These are phyloP conservation scores for Eimeria necatrix DNA, from an alignment of 169 alveolate genomes.

Conservation along the genomic window DNA sequence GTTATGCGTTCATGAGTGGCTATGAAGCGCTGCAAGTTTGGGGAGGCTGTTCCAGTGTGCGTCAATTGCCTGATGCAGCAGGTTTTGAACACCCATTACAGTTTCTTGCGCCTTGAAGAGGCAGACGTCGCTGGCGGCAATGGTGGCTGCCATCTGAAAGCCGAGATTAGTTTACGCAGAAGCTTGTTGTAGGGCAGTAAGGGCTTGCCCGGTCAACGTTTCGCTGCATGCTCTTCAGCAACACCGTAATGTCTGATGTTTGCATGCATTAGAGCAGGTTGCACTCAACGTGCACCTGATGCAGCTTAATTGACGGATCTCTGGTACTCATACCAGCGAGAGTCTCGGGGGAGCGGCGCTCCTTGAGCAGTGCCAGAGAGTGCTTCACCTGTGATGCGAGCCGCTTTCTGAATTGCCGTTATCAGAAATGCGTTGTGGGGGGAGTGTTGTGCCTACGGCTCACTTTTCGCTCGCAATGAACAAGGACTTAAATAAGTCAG, in stretches of 20 bases:
- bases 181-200: neutral
- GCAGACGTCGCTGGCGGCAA: neutral
- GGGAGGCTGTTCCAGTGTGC: constrained; percentile 24
- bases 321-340: constrained; percentile 21
- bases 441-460: neutral
- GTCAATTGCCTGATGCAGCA: neutral
- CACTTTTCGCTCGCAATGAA: constrained; percentile 23
- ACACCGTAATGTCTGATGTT: constrained; percentile 23
- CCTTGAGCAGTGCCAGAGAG: constrained; percentile 2
- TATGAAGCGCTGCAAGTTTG: neutral
- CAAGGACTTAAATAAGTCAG: neutral
- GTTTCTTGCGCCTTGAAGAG: neutral
- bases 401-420: neutral
- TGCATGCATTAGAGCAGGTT: neutral
- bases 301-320: neutral
- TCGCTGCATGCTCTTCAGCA: constrained; percentile 61
- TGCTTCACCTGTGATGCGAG: constrained; percentile 35
- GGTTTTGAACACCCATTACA: neutral
- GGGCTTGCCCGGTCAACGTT: constrained; percentile 34
- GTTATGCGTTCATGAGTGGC: no score
- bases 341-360: neutral
- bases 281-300: neutral
- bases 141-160: neutral
- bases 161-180: neutral
- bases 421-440: neutral